Percentiles rank a stretch among this genome's conserved stretches.
phyloP scores from a whole-genome alignment of 2,329 filamentous ascomycete genomes.

The Botryotinia calthae region DNA sequence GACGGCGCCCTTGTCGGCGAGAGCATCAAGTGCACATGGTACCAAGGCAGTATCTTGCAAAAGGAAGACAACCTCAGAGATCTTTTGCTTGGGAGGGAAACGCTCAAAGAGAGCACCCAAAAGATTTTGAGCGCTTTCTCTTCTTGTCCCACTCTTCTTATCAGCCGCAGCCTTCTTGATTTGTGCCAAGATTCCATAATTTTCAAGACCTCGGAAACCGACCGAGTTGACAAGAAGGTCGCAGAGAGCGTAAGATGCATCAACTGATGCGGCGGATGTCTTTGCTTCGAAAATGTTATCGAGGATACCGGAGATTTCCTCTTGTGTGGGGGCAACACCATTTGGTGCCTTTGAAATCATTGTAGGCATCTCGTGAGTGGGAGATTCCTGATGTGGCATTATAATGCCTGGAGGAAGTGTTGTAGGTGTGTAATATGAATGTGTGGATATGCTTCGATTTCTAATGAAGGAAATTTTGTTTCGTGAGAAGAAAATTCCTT shows the following conservation, averaged over 20 bases:
- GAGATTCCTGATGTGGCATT: constrained; percentile 49
- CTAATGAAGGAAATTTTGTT: constrained; percentile 24
- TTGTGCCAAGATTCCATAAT: constrained; percentile 60
- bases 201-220: constrained; percentile 59
- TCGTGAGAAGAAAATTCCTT: constrained; percentile 14
- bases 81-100: constrained; percentile 71
- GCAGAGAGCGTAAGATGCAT: constrained; percentile 63
- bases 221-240: constrained; percentile 63
- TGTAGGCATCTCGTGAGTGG: constrained; percentile 43
- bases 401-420: constrained; percentile 35
- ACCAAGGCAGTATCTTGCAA: constrained; percentile 77
- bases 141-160: constrained; percentile 84
- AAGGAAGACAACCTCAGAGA: constrained; percentile 79
- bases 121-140: constrained; percentile 93
- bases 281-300: constrained; percentile 62
- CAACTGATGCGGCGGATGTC: constrained; percentile 54
- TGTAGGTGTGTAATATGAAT: constrained; percentile 23
- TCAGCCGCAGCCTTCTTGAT: constrained; percentile 78
- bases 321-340: constrained; percentile 52
- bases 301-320: constrained; percentile 64
- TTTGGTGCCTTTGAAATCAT: constrained; percentile 48
- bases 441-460: constrained; percentile 8
- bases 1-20: constrained; percentile 85
- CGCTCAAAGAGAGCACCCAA: constrained; percentile 91
- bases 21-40: constrained; percentile 71